Base-by-base conservation (phyloP, 1,284 basidiomycete genomes). In the Volvariella volvacea region DNA sequence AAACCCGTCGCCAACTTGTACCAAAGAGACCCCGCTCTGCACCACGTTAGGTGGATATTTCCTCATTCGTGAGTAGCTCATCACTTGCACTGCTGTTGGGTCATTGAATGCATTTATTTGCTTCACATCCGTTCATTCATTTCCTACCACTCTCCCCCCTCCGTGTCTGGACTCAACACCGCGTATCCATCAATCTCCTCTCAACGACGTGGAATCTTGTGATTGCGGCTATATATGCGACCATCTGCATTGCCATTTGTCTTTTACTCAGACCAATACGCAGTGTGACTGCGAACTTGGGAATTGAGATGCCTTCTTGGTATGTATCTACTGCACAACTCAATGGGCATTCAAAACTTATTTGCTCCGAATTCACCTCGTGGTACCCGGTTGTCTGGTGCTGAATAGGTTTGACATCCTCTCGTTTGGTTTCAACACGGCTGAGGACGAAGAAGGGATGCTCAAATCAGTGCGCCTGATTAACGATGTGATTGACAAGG, bases 331-430 rank as follows among this genome's bases (percentile, higher is more conserved):
- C 46, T 41, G 40, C 38, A 33, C 51, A 39, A 21, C 42, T 19
- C 28, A 44, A 28, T 33, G 10, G 22, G 39, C 39, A 34, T 46
- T 45, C 43, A 30, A 33, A 48, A 14, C 47, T 41, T 48, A 31
- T 36, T 39, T 44, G 19, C 28, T 33, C 21, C 39, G 44, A 22
- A 48, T 47, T 7, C 25, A 28, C 25, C 12, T 28, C 25, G 25
- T 28, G 6, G 25, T 28, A n/a, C n/a, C n/a, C n/a, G n/a, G n/a
- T n/a, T n/a, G 31, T 34, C 17, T 17, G 17, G 21, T 48, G n/a
- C n/a, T n/a, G n/a, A n/a, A n/a, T n/a, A 82, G 86, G 89, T 92
- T 89, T 59, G 88, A 94, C 61, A 77, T 93, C 38, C 66, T 68
- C 44, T 76, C 78, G 17, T 83, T 89, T 59, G 77, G 77, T 39